Evolutionary conservation across 1,284 basidiomycete species (phyloP), one percentile per base, ranked within the genome.

Genomic region (Bondarzewia mesenterica): DNA sequence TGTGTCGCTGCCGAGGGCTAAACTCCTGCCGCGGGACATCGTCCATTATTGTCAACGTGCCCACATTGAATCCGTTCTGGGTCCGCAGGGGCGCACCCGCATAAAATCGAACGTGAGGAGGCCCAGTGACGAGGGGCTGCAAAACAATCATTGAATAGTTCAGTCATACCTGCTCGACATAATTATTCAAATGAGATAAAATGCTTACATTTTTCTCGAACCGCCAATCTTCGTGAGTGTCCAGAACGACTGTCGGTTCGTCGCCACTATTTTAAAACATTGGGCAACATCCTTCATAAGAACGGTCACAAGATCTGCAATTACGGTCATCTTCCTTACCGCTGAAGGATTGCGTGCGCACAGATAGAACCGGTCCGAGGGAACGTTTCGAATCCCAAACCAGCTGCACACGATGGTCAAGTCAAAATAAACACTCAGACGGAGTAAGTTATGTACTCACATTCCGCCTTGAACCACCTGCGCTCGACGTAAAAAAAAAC

Each of bases 31-130:
- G 75, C 2, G 93, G 91, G 40, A 78, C 74, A 61, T 93, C 88
- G 57, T 95, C 93, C 54, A 94, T 82, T 48, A 97, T 75, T 44
- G 90, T 86, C 48, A 96, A 68, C 77, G 80, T 80, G 60, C 93
- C 93, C 50, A 97, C 83, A 60, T 96, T 97, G 67, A 74, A 86
- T 3, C 93, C 94, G 52, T 96, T 92, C 43, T 85, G 74, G 0
- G 93, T 96, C 21, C 90, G 78, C 38, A 97, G 62, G 1, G 93
- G 93, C 22, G 90, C 89, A 15, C 90, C 93, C 4, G 93, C 93
- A 61, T 95, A 96, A 65, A 97, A 97, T 25, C 90, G 78, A 21
- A 93, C 75, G 54, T 81, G 64, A 1, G 90, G 87, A 21, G 69
- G 55, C 1, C 79, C 83, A 4, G 67, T 67, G 22, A 93, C 89